Evolutionary conservation across 352 stramenopile species (phyloP).

Genomic region (Phytopythium montanum): DNA sequence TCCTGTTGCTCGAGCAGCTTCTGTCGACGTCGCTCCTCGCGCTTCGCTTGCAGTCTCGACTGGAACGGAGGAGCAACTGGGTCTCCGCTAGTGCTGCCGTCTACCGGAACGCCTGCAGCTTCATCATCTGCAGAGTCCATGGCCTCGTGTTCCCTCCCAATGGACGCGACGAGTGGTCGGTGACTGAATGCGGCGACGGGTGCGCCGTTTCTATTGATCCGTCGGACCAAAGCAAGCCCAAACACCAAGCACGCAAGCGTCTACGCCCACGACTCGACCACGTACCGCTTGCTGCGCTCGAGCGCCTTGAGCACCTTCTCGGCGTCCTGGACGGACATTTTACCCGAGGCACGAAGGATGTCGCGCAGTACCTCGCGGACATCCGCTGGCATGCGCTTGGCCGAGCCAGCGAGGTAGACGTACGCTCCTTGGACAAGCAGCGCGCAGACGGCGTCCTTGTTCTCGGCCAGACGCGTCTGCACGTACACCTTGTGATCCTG

Average conservation of each 20-base stretch:
- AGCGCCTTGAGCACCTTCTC: conserved; percentile 75
- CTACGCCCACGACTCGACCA: conserved; percentile 86
- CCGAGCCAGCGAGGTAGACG: conserved; percentile 86
- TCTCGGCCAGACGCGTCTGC: conserved; percentile 81
- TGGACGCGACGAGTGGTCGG: background rate
- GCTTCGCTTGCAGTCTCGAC: conserved; percentile 57
- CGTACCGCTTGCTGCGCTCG: conserved; percentile 73
- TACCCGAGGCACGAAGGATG: conserved; percentile 73
- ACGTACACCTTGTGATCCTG: conserved; percentile 91
- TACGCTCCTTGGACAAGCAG: conserved; percentile 62
- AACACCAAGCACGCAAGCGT: no score
- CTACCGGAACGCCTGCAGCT: background rate
- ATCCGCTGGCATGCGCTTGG: conserved; percentile 91
- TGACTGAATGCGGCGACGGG: background rate
- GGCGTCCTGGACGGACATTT: conserved; percentile 58
- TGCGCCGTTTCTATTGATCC: background rate
- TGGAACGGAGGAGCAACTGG: conserved; percentile 23
- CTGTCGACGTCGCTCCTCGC: conserved; percentile 36
- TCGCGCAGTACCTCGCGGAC: conserved; percentile 88
- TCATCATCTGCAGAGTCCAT: background rate
- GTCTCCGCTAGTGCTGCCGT: background rate
- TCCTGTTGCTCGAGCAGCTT: conserved; percentile 12
- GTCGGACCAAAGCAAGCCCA: no score
- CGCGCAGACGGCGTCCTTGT: conserved; percentile 68
- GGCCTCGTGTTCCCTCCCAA: background rate